These are phyloP conservation scores for Globisporangium yorkense DNA, from an alignment of 352 stramenopile genomes.

Conservation along the genomic window DNA sequence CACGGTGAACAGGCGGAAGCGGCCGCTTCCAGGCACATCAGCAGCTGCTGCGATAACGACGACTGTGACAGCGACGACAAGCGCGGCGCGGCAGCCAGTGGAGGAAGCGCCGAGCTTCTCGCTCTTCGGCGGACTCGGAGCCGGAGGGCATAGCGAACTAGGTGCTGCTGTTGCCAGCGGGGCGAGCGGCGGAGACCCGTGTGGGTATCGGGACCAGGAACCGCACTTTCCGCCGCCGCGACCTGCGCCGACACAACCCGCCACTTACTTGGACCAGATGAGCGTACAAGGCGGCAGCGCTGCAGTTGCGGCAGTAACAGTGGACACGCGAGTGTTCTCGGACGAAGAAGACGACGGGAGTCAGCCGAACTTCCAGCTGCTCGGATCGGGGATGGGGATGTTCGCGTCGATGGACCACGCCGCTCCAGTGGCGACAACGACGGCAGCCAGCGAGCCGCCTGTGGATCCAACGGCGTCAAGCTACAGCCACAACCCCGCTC, in stretches of 20 bases:
- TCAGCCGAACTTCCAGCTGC: slow-evolving; percentile 43
- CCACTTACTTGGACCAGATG: too few relatives aligned
- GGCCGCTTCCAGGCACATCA: not conserved
- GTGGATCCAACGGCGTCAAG: not conserved
- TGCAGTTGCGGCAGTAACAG: not conserved
- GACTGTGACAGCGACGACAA: not conserved
- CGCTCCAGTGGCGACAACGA: not conserved
- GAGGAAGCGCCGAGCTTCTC: slow-evolving; percentile 12
- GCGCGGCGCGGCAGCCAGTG: slow-evolving; percentile 2
- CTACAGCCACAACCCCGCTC: not conserved
- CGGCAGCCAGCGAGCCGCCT: not conserved
- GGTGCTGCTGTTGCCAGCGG: too few relatives aligned
- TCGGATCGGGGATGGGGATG: slow-evolving; percentile 21
- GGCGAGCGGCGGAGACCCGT: too few relatives aligned
- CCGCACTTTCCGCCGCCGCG: too few relatives aligned
- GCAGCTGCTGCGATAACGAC: not conserved
- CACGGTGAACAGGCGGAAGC: slow-evolving; percentile 22
- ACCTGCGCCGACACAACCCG: too few relatives aligned
- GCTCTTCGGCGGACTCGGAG: not conserved
- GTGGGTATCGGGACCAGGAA: too few relatives aligned
- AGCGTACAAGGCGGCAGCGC: slow-evolving; percentile 1
- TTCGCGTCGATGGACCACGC: slow-evolving; percentile 10
- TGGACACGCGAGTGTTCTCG: not conserved
- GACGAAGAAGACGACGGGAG: slow-evolving; percentile 20
- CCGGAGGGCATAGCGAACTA: too few relatives aligned